These are phyloP conservation scores for Erodium texanum DNA, from an alignment of 441 rosid species.

Conservation along the genomic window DNA sequence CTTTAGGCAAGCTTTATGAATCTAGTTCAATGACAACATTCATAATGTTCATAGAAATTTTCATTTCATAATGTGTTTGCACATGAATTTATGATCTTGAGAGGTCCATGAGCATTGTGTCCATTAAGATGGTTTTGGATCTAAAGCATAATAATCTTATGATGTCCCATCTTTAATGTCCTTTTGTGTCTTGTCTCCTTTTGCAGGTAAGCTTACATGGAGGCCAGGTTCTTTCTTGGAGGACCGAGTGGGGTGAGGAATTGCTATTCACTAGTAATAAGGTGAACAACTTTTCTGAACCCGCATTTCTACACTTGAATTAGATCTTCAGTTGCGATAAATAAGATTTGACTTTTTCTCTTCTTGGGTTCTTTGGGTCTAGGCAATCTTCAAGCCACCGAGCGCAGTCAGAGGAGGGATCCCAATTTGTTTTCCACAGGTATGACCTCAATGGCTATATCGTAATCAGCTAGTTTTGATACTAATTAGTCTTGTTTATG, in stretches of 20 bases:
- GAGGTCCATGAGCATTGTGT: neutral
- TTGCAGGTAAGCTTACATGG: slow-evolving; percentile 74
- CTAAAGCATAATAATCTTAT: neutral
- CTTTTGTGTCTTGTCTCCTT: neutral
- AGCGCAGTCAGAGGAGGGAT: slow-evolving; percentile 82
- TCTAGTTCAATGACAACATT: too few relatives aligned
- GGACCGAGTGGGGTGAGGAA: slow-evolving; percentile 77
- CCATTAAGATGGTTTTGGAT: neutral
- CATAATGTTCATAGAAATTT: too few relatives aligned
- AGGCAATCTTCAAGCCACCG: slow-evolving; percentile 79
- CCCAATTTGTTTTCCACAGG: slow-evolving; percentile 94
- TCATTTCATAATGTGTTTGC: neutral
- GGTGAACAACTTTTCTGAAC: slow-evolving; percentile 28
- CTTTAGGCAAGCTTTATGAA: too few relatives aligned
- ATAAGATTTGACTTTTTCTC: neutral
- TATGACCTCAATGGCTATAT: slow-evolving; percentile 13
- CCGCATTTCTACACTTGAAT: neutral
- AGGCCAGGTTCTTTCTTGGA: slow-evolving; percentile 94
- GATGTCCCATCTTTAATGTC: neutral
- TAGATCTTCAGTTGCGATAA: neutral
- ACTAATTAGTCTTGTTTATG: neutral
- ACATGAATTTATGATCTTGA: neutral
- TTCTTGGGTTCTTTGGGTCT: neutral
- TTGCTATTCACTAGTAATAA: slow-evolving; percentile 67
- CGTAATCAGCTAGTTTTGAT: neutral